Base-by-base conservation (phyloP, 805 yeast genomes). In the Nakazawaea ishiwadae region DNA sequence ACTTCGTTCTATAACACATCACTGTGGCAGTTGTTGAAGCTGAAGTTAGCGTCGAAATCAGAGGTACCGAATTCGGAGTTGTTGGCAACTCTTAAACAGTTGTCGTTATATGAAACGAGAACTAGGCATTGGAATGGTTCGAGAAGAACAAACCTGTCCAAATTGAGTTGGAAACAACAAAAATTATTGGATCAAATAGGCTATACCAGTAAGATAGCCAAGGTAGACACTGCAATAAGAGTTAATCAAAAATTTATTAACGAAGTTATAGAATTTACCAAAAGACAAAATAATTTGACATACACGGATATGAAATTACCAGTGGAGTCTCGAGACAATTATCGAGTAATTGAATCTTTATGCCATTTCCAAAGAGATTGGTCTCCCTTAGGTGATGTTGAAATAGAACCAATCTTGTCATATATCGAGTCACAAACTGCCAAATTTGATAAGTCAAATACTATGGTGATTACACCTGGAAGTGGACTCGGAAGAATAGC, bases 361-460 rank as follows among this genome's bases (percentile, higher is more conserved):
- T 80, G 88, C 38, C 96, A 89, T 58, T 74, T 74, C 46, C 75
- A 80, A 8, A 65, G 96, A 36, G 97, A 91, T 56, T 90, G 95
- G 93, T 62, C 81, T 3, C 49, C 48, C 0, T 59, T 58, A 12
- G 79, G 76, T 15, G 63, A 59, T 3, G 49, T 46, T 2, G 90
- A 81, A 52, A 56, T 82, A 1, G 44, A 53, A 4, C 84, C 84
- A 0, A 57, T 87, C 34, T 48, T 77, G 23, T 54, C 65, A 1
- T 88, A 79, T 47, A 66, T 87, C 12, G 50, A 55, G 2, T 35
- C 48, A 0, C 77, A 77, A 33, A 58, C 63, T 48, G 66, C 50
- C 5, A 46, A 35, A n/a, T 44, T 48, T 6, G 58, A 62, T 23
- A 52, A 61, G 29, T 14, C 44, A 0, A 60, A 63, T 5, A 75